A percentile compares a stretch with the other conserved stretches of the same genome.
These are phyloP conservation scores for Balansia obtecta DNA, from an alignment of 2,329 filamentous ascomycete species.

Conservation along the genomic window DNA sequence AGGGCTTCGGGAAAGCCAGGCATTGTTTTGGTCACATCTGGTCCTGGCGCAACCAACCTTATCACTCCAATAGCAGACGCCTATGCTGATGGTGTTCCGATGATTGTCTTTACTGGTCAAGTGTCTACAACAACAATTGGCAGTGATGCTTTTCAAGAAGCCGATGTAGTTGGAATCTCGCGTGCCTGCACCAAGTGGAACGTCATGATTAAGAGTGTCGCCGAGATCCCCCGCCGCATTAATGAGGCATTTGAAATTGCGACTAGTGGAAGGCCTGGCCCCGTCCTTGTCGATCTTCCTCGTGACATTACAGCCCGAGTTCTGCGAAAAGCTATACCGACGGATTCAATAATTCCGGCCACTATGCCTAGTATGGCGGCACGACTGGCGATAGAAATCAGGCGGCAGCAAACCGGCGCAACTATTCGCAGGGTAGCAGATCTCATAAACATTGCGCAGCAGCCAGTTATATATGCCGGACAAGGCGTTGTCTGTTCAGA, in stretches of 20 bases:
- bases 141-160: constrained; percentile 93
- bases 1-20: constrained; percentile 86
- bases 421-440: constrained; percentile 67
- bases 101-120: constrained; percentile 93
- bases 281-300: constrained; percentile 87
- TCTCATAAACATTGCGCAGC: constrained; percentile 80
- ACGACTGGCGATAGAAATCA: constrained; percentile 50
- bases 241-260: constrained; percentile 98
- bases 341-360: constrained; percentile 57
- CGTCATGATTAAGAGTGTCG: constrained; percentile 91
- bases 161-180: constrained; percentile 86
- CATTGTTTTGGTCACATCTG: constrained; percentile 92
- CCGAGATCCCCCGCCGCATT: constrained; percentile 83
- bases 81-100: constrained; percentile 83
- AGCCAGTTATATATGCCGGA: constrained; percentile 89
- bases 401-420: constrained; percentile 52
- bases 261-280: constrained; percentile 83
- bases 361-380: background rate
- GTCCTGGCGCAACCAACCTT: constrained; percentile 91
- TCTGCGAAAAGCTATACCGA: constrained; percentile 72
- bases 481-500: constrained; percentile 74
- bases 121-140: constrained; percentile 83
- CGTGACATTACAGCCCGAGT: constrained; percentile 90
- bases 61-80: constrained; percentile 95
- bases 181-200: constrained; percentile 98